A percentile compares a stretch with the other conserved stretches of the same genome.
Conservation (phyloP, 306 rosid species). For the Chamaecrista fasciculata region DNA sequence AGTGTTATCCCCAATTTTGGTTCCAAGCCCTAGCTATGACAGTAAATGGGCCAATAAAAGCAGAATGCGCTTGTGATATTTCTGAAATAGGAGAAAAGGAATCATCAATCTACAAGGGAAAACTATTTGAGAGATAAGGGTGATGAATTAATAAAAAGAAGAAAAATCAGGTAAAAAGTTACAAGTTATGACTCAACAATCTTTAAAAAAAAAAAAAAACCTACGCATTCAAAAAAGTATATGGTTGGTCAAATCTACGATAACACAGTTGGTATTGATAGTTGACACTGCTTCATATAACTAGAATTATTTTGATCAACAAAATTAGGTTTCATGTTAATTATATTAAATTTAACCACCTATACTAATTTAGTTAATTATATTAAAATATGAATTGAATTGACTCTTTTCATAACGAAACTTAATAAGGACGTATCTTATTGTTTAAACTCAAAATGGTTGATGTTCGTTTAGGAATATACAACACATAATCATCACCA, state of each 20-base stretch:
- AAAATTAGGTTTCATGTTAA: neutral
- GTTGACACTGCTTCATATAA: neutral
- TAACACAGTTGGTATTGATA: too few species aligned
- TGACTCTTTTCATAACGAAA: neutral
- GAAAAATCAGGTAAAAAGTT: neutral
- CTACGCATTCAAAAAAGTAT: neutral
- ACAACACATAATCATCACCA: neutral
- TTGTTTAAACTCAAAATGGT: neutral
- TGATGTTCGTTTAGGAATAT: neutral
- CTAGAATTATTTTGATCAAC: neutral
- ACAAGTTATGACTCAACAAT: neutral
- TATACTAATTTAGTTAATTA: neutral
- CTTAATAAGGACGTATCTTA: neutral
- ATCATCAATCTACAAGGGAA: conserved; percentile 28
- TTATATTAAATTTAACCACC: neutral
- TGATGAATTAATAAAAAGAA: neutral
- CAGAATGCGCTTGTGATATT: conserved; percentile 73
- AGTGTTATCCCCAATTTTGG: conserved; percentile 68
- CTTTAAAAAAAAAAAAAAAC: neutral
- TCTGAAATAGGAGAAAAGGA: conserved; percentile 48
- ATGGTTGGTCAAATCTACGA: conserved; percentile 9
- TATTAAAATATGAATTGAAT: neutral
- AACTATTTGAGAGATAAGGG: neutral
- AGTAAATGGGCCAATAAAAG: conserved; percentile 77
- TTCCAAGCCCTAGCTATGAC: conserved; percentile 84